Percentiles rank a stretch among this genome's conserved stretches.
Conservation (phyloP, 1,284 basidiomycete genomes). For the Malassezia dermatis region DNA sequence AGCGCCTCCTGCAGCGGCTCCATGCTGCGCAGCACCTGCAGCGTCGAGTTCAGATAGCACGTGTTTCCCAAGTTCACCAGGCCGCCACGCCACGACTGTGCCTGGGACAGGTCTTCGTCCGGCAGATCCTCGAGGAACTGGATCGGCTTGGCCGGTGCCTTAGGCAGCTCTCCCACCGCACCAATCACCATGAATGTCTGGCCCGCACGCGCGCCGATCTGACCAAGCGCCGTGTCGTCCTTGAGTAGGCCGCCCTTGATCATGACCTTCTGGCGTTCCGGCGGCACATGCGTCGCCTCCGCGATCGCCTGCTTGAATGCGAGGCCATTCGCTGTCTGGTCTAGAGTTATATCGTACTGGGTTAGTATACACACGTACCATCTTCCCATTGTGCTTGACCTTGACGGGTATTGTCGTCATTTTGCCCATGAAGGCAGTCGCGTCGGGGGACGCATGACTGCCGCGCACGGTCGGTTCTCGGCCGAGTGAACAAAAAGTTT, state of each 20-base stretch:
- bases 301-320: slow-evolving; percentile 75
- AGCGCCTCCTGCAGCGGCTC: slow-evolving; percentile 63
- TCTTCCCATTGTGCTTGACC: slow-evolving; percentile 82
- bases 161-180: slow-evolving; percentile 77
- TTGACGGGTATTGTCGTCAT: slow-evolving; percentile 54
- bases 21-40: slow-evolving; percentile 81
- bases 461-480: not conserved
- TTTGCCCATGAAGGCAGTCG: slow-evolving; percentile 29
- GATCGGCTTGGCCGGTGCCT: slow-evolving; percentile 65
- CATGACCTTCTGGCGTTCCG: slow-evolving; percentile 91
- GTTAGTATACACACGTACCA: slow-evolving; percentile 16
- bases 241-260: slow-evolving; percentile 76
- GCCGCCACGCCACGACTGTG: slow-evolving; percentile 37
- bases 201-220: slow-evolving; percentile 63
- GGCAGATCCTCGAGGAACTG: slow-evolving; percentile 82
- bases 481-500: slow-evolving; percentile 13
- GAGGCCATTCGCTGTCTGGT: slow-evolving; percentile 59
- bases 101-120: slow-evolving; percentile 66
- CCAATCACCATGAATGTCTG: slow-evolving; percentile 53
- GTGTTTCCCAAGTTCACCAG: slow-evolving; percentile 60
- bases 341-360: slow-evolving; percentile 50
- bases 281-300: slow-evolving; percentile 70
- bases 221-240: slow-evolving; percentile 76
- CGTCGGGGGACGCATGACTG: not conserved
- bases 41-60: slow-evolving; percentile 89